Evolutionary conservation across 768 basidiomycete species (phyloP).

Genomic region (Termitomyces sp.): DNA sequence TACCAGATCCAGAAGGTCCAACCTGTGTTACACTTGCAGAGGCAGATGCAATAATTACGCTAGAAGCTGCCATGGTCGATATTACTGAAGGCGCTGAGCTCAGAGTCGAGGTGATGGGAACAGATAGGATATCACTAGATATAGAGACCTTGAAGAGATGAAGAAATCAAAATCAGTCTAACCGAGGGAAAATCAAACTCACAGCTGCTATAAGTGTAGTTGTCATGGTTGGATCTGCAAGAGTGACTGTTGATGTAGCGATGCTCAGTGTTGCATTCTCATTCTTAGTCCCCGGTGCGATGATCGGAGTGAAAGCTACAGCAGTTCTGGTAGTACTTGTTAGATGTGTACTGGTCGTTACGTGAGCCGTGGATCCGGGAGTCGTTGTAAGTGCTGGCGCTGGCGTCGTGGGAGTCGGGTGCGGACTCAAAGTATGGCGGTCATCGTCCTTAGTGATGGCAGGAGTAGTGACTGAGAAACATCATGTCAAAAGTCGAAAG

Average conservation of each 20-base stretch:
- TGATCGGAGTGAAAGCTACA: neutral
- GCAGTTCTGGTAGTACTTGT: neutral
- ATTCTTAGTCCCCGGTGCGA: neutral
- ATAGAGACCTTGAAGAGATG: neutral
- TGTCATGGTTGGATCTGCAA: neutral
- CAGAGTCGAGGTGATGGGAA: neutral
- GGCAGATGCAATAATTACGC: constrained; percentile 4
- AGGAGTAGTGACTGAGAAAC: too few species aligned
- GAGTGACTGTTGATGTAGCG: neutral
- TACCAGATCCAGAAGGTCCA: constrained; percentile 3
- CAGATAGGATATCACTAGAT: neutral
- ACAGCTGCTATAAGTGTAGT: neutral
- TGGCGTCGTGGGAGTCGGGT: too few species aligned
- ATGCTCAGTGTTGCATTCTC: neutral
- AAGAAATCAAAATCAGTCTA: neutral
- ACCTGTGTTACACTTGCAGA: constrained; percentile 12
- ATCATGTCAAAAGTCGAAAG: too few species aligned
- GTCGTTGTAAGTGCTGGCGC: neutral
- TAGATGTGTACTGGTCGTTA: neutral
- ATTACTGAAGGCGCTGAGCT: neutral
- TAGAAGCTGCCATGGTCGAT: neutral
- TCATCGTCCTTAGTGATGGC: too few species aligned
- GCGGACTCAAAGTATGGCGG: too few species aligned
- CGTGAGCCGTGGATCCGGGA: neutral
- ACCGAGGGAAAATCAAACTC: neutral